Conservation (phyloP, 257 asterid genomes). For the Misopates orontium region DNA sequence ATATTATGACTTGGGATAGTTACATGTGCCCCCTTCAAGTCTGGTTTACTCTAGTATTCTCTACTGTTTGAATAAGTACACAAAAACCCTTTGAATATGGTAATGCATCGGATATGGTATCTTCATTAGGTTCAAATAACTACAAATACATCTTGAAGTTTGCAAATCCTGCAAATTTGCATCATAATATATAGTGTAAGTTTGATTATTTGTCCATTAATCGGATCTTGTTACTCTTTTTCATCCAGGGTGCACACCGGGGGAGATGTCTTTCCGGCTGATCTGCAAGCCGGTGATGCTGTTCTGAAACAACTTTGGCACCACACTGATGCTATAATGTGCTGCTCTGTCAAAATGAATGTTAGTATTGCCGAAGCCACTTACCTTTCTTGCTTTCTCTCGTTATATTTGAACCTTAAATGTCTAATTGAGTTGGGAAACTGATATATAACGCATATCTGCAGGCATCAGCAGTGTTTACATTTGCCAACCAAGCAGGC, state of each 20-base stretch:
- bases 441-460: constrained; percentile 4
- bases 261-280: constrained; percentile 59
- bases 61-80: no score
- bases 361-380: constrained; percentile 34
- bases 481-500: constrained; percentile 92
- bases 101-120: no score
- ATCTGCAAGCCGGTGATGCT: constrained; percentile 61
- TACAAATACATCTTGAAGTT: no score
- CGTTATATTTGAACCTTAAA: background rate
- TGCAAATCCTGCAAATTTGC: no score
- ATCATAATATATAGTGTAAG: no score
- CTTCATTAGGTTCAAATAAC: no score
- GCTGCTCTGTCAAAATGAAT: constrained; percentile 85
- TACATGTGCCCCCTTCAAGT: no score
- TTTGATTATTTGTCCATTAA: no score
- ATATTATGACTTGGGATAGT: no score
- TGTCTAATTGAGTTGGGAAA: background rate
- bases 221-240: background rate
- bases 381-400: background rate
- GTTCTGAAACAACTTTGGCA: constrained; percentile 84
- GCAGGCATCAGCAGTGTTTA: constrained; percentile 86
- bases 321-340: constrained; percentile 87
- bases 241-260: constrained; percentile 75
- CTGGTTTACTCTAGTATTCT: no score
- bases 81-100: no score